Evolutionary conservation across 768 basidiomycete species (phyloP), one percentile per base, ranked within the genome.

Genomic region (Podaxis sp.): DNA sequence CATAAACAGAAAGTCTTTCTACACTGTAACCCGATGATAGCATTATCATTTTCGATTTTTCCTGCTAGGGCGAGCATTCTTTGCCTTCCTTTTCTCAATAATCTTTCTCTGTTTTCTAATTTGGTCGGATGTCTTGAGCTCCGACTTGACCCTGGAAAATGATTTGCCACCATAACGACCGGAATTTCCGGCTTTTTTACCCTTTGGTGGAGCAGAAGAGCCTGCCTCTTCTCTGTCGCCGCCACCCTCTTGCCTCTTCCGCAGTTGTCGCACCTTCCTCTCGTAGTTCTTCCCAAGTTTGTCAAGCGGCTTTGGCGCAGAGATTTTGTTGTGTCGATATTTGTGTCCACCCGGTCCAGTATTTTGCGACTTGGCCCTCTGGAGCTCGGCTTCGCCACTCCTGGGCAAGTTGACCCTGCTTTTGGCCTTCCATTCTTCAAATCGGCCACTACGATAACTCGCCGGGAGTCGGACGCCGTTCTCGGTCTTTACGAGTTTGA

Each of bases 391-490:
- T 70, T 97, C 95, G 18, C 95, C 95, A n/a, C 90, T 79, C 61
- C 82, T 82, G 0, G 95, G 95, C 37, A 98, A 71, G 62, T 75
- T 80, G n/a, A 85, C 75, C 40, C 83, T 86, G 54, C 80, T 86
- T 73, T 91, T 92, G 62, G 83, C 79, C 72, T 89, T 91, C 97
- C 97, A 99, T 71, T 96, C 94, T 59, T 96, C 92, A 72, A 93
- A 99, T 14, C 93, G 86, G 10, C 97, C 97, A 66, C 90, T 93
- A 55, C 91, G 88, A 74, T 94, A 99, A 9, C 88, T 88, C 2
- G 94, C 94, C 3, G 97, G 96, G 18, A 99, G 79, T 51, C 89
- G 86, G 14, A 89, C 86, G 3, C 97, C 97, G 66, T 88, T 94
- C 73, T 99, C 97, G 0, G 94, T 94, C 66, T 84, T 86, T 66